Conservation (phyloP, 2,329 filamentous ascomycete species). For the Epichloe festucae region DNA sequence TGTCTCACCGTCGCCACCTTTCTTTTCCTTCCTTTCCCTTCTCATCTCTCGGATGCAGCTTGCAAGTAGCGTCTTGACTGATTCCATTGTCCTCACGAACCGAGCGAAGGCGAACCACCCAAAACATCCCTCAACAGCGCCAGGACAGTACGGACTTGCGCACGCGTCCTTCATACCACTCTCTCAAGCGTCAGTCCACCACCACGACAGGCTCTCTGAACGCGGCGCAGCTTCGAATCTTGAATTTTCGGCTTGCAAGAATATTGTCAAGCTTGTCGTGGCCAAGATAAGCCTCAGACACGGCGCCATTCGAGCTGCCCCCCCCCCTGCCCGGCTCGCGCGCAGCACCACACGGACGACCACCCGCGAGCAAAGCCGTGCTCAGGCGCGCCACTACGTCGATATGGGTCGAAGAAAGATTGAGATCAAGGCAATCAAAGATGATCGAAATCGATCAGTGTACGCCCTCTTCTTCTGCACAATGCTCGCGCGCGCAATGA, state of each 20-base stretch:
- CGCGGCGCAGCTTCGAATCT: background rate
- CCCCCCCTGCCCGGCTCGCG: background rate
- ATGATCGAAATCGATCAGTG: conserved; percentile 96
- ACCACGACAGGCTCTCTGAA: background rate
- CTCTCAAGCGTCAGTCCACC: background rate
- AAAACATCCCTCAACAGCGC: background rate
- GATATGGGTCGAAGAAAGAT: conserved; percentile 96
- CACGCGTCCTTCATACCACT: background rate
- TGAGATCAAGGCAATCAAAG: conserved; percentile 98
- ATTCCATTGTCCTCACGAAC: background rate
- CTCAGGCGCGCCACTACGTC: conserved; percentile 7
- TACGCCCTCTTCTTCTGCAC: conserved; percentile 39
- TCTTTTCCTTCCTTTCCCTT: background rate
- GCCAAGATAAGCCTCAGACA: background rate
- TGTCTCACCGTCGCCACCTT: conserved; percentile 8
- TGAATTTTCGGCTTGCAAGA: background rate
- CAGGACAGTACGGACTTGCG: background rate
- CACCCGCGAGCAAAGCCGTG: conserved; percentile 2
- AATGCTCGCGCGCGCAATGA: background rate
- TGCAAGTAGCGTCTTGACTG: background rate
- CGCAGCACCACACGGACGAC: conserved; percentile 4
- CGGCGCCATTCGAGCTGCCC: background rate
- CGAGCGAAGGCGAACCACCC: background rate
- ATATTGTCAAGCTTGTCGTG: background rate
- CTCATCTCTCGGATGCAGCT: background rate